phyloP scores from a whole-genome alignment of 2,329 filamentous ascomycete species.

The Aspergillus quadrilineatus region DNA sequence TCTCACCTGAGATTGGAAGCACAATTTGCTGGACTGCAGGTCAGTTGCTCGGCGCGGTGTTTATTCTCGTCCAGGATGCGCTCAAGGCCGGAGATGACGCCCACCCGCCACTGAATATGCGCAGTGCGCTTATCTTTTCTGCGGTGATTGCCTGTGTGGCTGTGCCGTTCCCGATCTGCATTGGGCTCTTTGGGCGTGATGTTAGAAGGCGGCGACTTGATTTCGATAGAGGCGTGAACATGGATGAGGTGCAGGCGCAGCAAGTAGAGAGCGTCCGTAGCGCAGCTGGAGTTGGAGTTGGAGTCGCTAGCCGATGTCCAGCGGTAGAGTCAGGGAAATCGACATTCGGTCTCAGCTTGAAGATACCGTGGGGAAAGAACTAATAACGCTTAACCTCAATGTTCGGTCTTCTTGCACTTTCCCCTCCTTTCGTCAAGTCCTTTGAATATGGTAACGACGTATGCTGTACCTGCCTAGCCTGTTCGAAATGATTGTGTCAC shows the following conservation, averaged over 20 bases:
- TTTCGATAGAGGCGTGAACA: conserved; percentile 34
- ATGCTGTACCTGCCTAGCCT: neutral
- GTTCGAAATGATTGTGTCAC: neutral
- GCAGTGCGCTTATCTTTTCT: conserved; percentile 72
- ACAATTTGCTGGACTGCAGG: conserved; percentile 84
- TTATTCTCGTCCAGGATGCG: conserved; percentile 79
- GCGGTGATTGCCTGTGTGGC: conserved; percentile 67
- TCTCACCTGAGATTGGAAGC: conserved; percentile 79
- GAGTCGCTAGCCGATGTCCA: neutral
- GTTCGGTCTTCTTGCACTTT: neutral
- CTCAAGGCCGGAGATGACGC: conserved; percentile 55
- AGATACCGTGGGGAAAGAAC: conserved; percentile 8
- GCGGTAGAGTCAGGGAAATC: neutral
- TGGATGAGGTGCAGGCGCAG: conserved; percentile 16
- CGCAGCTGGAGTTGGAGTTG: neutral
- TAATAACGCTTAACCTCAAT: neutral
- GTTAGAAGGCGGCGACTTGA: conserved; percentile 43
- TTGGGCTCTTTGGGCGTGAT: conserved; percentile 67
- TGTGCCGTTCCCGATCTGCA: conserved; percentile 64
- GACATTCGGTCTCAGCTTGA: conserved; percentile 8
- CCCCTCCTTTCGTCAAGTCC: neutral
- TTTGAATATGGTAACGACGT: neutral
- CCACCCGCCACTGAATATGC: conserved; percentile 69
- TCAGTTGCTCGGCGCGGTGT: conserved; percentile 79
- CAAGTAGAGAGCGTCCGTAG: neutral